Evolutionary conservation across 2,329 filamentous ascomycete genomes (phyloP).

Genomic region (Fusarium tupiense): DNA sequence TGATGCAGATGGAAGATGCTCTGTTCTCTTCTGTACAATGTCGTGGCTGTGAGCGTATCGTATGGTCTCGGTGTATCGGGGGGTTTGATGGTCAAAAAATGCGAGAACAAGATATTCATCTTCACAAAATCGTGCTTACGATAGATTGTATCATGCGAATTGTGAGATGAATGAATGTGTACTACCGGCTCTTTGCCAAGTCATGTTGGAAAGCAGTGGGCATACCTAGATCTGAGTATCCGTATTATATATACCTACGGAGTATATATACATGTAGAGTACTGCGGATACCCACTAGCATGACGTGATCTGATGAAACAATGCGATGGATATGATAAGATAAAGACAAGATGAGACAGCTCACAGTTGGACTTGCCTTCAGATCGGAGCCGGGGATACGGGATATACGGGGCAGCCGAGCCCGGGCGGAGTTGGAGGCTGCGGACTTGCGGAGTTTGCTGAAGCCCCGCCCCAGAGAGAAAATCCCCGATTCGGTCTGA

Average conservation of each 20-base stretch:
- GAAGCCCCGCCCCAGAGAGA: background rate
- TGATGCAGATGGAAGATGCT: background rate
- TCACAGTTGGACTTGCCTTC: background rate
- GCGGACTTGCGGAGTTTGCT: constrained; percentile 46
- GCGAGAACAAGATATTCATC: constrained; percentile 13
- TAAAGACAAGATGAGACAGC: constrained; percentile 1
- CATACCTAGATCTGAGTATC: background rate
- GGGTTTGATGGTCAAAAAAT: background rate
- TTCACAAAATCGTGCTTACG: background rate
- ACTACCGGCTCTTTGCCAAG: background rate
- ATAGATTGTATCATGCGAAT: background rate
- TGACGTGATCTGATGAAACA: background rate
- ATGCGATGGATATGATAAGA: constrained; percentile 14
- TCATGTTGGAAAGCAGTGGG: background rate
- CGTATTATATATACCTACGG: background rate
- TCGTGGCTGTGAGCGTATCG: background rate
- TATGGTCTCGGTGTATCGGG: background rate
- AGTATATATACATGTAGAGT: background rate
- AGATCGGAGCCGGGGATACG: constrained; percentile 38
- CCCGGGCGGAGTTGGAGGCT: constrained; percentile 36
- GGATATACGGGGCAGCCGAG: background rate
- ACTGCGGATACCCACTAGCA: background rate
- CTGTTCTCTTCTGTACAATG: background rate
- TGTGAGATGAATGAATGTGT: background rate
- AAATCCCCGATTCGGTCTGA: constrained; percentile 28